These are phyloP conservation scores for Boletus vermiculosoides DNA, from an alignment of 768 basidiomycete species.

Conservation along the genomic window DNA sequence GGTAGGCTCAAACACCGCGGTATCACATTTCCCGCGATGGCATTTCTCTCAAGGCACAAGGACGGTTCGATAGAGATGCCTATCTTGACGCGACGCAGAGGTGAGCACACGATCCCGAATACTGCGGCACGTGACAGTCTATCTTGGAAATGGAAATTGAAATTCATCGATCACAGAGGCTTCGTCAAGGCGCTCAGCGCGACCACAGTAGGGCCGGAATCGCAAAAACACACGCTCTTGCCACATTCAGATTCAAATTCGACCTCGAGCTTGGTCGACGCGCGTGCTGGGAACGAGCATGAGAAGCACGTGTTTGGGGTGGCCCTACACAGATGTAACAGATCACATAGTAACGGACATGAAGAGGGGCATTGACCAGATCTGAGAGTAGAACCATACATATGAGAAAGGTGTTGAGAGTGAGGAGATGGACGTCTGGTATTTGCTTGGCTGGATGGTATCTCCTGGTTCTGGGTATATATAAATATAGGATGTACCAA, in stretches of 20 bases:
- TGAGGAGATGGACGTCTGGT: background rate
- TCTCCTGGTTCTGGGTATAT: background rate
- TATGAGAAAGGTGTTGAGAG: background rate
- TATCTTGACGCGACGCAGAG: constrained; percentile 76
- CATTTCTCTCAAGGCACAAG: constrained; percentile 62
- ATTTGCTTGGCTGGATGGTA: background rate
- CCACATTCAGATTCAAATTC: background rate
- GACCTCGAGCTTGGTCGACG: background rate
- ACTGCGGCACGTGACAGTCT: background rate
- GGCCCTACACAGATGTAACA: constrained; percentile 7
- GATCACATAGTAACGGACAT: background rate
- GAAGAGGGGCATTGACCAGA: background rate
- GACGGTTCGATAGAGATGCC: constrained; percentile 56
- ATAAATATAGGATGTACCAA: no score
- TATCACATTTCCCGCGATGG: constrained; percentile 55
- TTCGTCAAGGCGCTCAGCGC: constrained; percentile 52
- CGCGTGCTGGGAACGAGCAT: background rate
- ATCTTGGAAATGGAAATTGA: background rate
- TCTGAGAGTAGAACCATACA: background rate
- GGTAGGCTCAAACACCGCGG: constrained; percentile 49
- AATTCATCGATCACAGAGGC: constrained; percentile 31
- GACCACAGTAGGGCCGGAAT: constrained; percentile 36
- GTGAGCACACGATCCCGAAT: constrained; percentile 32
- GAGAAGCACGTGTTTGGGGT: constrained; percentile 3
- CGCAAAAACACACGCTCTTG: constrained; percentile 11